phyloP scores from a whole-genome alignment of 371 early-diverging fungal species.

The Rhizopus delemar region DNA sequence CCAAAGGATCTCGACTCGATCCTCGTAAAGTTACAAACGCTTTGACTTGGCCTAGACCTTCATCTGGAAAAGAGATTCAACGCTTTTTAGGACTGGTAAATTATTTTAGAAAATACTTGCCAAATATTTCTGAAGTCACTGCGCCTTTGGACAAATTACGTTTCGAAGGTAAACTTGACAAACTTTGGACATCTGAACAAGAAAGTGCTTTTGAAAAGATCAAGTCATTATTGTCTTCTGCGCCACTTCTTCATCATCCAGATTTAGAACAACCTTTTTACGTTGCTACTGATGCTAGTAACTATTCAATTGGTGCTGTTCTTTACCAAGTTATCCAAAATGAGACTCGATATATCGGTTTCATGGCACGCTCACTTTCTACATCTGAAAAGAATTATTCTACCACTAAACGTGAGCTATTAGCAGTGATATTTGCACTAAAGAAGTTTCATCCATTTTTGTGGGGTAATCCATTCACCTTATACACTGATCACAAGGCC shows the following conservation, averaged over 20 bases:
- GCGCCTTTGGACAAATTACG: slow-evolving; percentile 25
- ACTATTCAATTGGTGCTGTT: slow-evolving; percentile 28
- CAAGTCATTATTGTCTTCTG: no score
- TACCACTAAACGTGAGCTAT: slow-evolving; percentile 4
- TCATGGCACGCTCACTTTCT: slow-evolving; percentile 1
- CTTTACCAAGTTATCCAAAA: slow-evolving; percentile 12
- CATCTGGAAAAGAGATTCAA: slow-evolving; percentile 18
- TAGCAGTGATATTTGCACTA: background rate
- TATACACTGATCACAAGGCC: slow-evolving; percentile 1
- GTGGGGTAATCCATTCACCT: background rate
- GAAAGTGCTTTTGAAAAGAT: background rate
- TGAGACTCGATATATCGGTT: background rate
- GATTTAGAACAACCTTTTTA: slow-evolving; percentile 11
- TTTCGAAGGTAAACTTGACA: background rate
- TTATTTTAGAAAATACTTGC: slow-evolving; percentile 25
- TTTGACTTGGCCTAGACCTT: slow-evolving; percentile 19
- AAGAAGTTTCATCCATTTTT: slow-evolving; percentile 1
- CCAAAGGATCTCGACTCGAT: slow-evolving; percentile 16
- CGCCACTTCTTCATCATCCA: no score
- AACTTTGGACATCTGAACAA: slow-evolving; percentile 1
- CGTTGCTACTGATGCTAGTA: slow-evolving; percentile 40
- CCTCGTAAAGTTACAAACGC: slow-evolving; percentile 17
- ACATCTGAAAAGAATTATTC: background rate
- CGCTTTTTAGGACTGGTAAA: slow-evolving; percentile 22
- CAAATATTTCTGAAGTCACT: slow-evolving; percentile 9